Evolutionary conservation across 2,329 filamentous ascomycete species (phyloP), one percentile per base, ranked within the genome.

Genomic region (Fusarium metavorans): DNA sequence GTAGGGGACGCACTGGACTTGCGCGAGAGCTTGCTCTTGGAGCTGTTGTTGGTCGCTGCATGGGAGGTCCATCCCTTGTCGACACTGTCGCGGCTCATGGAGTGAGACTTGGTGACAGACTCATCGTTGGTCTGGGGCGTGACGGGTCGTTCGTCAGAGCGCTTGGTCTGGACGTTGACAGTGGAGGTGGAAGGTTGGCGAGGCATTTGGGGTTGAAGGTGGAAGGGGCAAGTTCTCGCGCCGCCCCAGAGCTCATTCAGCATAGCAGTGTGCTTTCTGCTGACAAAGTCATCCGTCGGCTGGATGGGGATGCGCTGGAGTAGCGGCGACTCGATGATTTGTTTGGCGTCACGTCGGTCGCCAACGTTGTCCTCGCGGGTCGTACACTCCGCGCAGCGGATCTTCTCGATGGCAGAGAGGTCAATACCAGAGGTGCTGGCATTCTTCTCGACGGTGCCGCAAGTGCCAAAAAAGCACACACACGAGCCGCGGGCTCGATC

Each of bases 401-500:
- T 16, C 45, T 76, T 75, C 5, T 13, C 3, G 9, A 81, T 2
- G 0, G 59, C 27, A 1, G 52, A 3, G 2, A 79, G 32, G 2
- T 65, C 71, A 4, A 78, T 34, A 0, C 62, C 59, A 0, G 41
- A 34, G 27, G 70, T 62, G 0, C 43, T 27, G 4, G 66, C n/a
- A 0, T 64, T 32, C 2, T 48, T 62, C 3, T 57, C 34, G 7
- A 80, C 32, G 0, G 0, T 32, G 2, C 79, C 78, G 5, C 79
- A 81, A 1, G 77, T 78, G 0, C 77, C 79, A 3, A 80, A 76
- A 52, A 66, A 78, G 66, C 78, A 80, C 8, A 73, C 34, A 7
- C 78, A 79, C 2, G 20, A 7, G 0, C 75, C 75, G 0, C 25
- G 43, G 0, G 78, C 75, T 0, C 56, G 14, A 4, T 57, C 32